Conservation (phyloP, 345 rosid species). For the Eucalyptus virginea region DNA sequence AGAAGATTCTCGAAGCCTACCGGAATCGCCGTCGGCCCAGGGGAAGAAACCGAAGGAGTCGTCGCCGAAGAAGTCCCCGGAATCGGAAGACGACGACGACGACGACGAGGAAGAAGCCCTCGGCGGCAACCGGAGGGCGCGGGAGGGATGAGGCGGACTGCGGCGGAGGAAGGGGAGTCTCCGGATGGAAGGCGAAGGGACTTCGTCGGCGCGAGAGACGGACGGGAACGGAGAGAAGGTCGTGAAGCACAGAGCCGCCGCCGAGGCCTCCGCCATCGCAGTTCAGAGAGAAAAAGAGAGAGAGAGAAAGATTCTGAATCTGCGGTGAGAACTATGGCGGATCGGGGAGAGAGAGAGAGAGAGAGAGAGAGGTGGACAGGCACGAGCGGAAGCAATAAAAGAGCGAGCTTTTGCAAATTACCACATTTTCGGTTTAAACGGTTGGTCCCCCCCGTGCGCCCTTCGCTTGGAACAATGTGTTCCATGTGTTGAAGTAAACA, state of each 20-base stretch:
- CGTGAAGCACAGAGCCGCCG: neutral
- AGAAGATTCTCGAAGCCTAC: neutral
- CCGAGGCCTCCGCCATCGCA: slow-evolving; percentile 7
- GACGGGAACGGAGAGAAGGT: slow-evolving; percentile 7
- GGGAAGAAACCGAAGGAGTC: slow-evolving; percentile 64
- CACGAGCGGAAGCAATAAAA: neutral
- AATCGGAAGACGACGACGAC: slow-evolving; percentile 3
- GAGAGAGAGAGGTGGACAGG: neutral
- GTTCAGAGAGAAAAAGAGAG: neutral
- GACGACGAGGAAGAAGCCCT: slow-evolving; percentile 21
- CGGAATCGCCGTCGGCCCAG: slow-evolving; percentile 39
- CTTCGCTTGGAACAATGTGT: neutral
- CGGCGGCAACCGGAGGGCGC: slow-evolving; percentile 23
- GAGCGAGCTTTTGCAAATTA: neutral
- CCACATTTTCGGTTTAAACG: neutral
- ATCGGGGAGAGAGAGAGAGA: neutral
- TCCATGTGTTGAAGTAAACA: neutral
- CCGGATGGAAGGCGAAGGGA: slow-evolving; percentile 1
- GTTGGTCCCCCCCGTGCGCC: neutral
- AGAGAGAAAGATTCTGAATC: neutral
- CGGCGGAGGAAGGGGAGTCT: slow-evolving; percentile 7
- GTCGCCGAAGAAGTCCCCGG: slow-evolving; percentile 37
- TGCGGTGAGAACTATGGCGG: neutral
- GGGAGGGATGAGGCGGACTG: slow-evolving; percentile 12
- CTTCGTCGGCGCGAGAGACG: neutral